phyloP scores from a whole-genome alignment of 129 eudicot genomes.

The Chrysanthemum makinoi region DNA sequence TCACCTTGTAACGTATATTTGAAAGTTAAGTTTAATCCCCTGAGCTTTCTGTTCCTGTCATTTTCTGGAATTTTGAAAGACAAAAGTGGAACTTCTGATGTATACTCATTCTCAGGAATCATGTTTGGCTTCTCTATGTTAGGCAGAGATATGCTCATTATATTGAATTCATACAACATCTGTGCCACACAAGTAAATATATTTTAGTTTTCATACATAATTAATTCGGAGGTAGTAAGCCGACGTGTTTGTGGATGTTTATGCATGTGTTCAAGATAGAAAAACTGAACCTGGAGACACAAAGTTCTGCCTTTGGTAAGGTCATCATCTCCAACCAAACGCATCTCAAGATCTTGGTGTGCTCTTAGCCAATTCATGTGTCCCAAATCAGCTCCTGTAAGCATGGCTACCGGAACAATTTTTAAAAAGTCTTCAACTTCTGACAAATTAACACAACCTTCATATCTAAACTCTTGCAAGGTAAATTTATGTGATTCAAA shows the following conservation, averaged over 20 bases:
- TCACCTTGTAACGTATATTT: conserved; percentile 16
- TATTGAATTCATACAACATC: conserved; percentile 23
- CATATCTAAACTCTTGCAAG: neutral
- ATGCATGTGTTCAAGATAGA: neutral
- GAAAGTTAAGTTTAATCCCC: conserved; percentile 7
- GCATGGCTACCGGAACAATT: neutral
- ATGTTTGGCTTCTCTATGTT: neutral
- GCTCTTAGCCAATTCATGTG: conserved; percentile 24
- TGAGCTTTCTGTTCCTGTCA: conserved; percentile 9
- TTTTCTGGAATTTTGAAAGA: conserved; percentile 9
- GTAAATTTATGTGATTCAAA: no score
- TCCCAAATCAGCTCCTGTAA: conserved; percentile 18
- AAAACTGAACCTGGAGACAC: conserved; percentile 12
- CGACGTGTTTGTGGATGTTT: neutral
- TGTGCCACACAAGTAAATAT: neutral
- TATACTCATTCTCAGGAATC: neutral
- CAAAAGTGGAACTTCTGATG: neutral
- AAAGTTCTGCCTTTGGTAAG: conserved; percentile 18
- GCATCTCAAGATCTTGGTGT: conserved; percentile 5
- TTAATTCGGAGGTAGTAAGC: neutral
- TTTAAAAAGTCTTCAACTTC: neutral
- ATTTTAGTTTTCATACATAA: neutral
- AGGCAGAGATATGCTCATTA: conserved; percentile 24
- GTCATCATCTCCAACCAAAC: conserved; percentile 24
- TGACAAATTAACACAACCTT: conserved; percentile 18